Base-by-base conservation (phyloP, 169 alveolate genomes). In the Miamiensis avidus region DNA sequence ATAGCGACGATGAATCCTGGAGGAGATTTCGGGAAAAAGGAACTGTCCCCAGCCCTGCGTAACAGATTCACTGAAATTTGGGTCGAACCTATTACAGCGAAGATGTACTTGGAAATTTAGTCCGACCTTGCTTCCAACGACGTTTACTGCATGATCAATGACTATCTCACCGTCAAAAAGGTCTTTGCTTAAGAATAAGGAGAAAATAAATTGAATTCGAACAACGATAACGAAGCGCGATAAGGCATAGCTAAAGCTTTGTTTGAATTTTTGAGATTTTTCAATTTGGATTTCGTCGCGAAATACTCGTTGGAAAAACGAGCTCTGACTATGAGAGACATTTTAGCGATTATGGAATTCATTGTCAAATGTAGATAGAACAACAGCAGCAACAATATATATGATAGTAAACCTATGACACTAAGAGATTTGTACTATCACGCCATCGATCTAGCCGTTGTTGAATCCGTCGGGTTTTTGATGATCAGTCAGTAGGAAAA, bases 1-100 rank as follows among this genome's bases (percentile, higher is more conserved):
- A 95, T 98, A 74, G 99, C 99, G n/a, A 99, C 99, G 27, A 99
- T 99, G 99, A 99, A 99, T 89, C 99, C 99, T 64, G 98, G 99
- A 34, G 99, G 99, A 30, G 99, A 99, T 93, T 99, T 96, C 91
- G 99, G 99, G 29, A 99, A 99, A 96, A 97, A 98, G 89, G 99
- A 99, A 91, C 96, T 99, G 29, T 97, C 99, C 34, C 99, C 99
- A 34, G 99, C 99, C 31, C 93, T 99, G 82, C 95, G 99, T 78
- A 98, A 99, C 88, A 95, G 99, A 49, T 98, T 99, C 86, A 99
- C 99, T 20, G 99, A 98, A 92, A 97, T 99, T 73, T 99, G 95
- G 91, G 99, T 98, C 28, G 94, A 93, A 28, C 87, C 91, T 34
- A 85, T 78, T 4, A 81, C 86, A 1, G 65, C 32, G 30, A 79